Evolutionary conservation across 148 eudicot species (phyloP).

Genomic region (Spergularia marina): DNA sequence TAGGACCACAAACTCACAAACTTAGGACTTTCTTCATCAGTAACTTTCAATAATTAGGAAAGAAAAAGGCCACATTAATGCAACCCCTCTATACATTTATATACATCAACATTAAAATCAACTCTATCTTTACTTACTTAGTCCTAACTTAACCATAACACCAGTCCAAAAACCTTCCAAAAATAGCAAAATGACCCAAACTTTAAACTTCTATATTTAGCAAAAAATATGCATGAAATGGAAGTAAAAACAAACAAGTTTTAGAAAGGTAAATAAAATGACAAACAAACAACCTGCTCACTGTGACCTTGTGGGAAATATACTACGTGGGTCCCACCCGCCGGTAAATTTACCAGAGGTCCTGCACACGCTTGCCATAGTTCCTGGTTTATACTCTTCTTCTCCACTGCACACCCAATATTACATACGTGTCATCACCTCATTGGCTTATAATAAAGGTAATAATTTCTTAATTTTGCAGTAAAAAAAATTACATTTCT

Average conservation of each 20-base stretch:
- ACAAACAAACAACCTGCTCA: constrained; percentile 59
- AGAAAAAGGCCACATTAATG: constrained; percentile 19
- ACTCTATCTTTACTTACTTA: not conserved
- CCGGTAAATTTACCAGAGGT: constrained; percentile 87
- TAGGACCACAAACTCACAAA: constrained; percentile 17
- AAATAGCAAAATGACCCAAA: not conserved
- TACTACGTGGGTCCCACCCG: constrained; percentile 92
- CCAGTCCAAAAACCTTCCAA: constrained; percentile 2
- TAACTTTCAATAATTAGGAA: constrained; percentile 6
- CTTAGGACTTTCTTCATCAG: constrained; percentile 23
- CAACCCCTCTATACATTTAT: constrained; percentile 4
- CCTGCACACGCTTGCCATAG: constrained; percentile 99
- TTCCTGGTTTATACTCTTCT: constrained; percentile 74
- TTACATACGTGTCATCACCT: constrained; percentile 23
- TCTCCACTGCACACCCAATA: constrained; percentile 49
- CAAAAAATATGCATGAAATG: not conserved
- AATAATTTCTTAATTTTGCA: not conserved
- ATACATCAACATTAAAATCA: constrained; percentile 9
- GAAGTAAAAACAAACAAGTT: not conserved
- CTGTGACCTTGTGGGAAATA: constrained; percentile 99
- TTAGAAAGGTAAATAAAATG: not conserved
- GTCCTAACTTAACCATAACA: constrained; percentile 2
- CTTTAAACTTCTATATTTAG: not conserved
- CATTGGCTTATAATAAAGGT: not conserved
- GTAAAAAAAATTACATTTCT: constrained; percentile 3